Percentiles rank a stretch among this genome's conserved stretches.
phyloP scores from a whole-genome alignment of 208 protist genomes.

The Leishmania braziliensis region DNA sequence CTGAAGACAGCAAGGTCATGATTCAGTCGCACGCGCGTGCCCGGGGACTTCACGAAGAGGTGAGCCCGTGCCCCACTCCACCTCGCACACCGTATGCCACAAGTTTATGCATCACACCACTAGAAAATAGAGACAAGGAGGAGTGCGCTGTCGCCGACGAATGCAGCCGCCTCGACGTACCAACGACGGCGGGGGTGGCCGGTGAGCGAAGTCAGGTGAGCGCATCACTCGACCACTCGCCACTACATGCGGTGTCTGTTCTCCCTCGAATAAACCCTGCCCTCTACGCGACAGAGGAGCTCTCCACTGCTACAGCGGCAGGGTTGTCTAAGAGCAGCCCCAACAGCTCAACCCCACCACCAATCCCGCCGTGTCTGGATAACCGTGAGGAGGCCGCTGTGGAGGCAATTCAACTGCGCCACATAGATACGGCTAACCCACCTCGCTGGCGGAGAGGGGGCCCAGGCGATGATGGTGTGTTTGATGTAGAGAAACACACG shows the following conservation, averaged over 20 bases:
- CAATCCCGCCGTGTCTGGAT: background rate
- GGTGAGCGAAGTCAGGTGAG: background rate
- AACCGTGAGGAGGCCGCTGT: background rate
- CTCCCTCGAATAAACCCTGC: background rate
- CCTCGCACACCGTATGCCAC: background rate
- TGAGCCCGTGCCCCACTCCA: too few relatives aligned
- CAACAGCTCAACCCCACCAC: background rate
- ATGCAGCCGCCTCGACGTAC: background rate
- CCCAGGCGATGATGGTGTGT: background rate
- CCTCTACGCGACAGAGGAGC: background rate
- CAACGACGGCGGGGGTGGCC: background rate
- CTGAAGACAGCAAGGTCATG: background rate
- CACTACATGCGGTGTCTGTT: background rate
- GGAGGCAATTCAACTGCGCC: background rate
- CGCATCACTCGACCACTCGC: background rate
- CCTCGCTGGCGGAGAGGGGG: background rate
- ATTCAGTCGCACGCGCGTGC: too few relatives aligned
- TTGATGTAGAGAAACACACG: background rate
- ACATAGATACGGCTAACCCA: background rate
- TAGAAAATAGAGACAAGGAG: background rate
- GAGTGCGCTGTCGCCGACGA: background rate
- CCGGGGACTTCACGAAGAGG: background rate
- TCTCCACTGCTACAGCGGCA: background rate
- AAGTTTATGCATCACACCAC: constrained; percentile 4
- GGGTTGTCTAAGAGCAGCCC: background rate